These are phyloP conservation scores for Heterobasidion occidentale DNA, from an alignment of 1,284 basidiomycete species.

Conservation along the genomic window DNA sequence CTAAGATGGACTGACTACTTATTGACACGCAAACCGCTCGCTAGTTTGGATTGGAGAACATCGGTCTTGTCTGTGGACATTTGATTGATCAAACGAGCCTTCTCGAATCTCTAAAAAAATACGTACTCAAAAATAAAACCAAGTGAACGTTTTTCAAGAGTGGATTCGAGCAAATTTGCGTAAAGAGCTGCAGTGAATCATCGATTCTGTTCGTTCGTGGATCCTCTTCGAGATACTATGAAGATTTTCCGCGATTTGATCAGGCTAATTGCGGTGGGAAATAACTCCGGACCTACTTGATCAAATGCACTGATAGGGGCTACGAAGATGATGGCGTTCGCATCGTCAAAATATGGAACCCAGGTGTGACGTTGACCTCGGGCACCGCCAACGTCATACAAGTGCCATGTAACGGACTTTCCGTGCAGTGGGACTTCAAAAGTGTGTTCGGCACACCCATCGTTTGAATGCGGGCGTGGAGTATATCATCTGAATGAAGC, in stretches of 20 bases:
- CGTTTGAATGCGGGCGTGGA: constrained; percentile 77
- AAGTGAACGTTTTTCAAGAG: constrained; percentile 72
- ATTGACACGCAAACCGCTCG: constrained; percentile 54
- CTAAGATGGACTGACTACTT: constrained; percentile 55
- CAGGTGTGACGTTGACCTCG: constrained; percentile 78
- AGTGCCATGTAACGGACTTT: constrained; percentile 68
- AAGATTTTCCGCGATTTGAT: not conserved
- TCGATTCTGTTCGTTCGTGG: constrained; percentile 75
- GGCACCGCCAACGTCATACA: constrained; percentile 78
- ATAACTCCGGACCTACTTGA: constrained; percentile 38
- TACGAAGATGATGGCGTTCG: constrained; percentile 80
- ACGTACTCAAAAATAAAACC: constrained; percentile 71
- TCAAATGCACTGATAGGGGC: constrained; percentile 84
- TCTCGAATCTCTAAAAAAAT: no score
- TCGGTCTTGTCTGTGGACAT: constrained; percentile 63
- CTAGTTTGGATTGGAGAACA: constrained; percentile 61
- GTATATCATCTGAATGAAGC: constrained; percentile 60
- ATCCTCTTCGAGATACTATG: constrained; percentile 76
- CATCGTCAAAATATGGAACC: constrained; percentile 79
- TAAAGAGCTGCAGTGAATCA: constrained; percentile 77
- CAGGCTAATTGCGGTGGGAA: not conserved
- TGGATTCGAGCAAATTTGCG: constrained; percentile 74
- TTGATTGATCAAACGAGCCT: constrained; percentile 5
- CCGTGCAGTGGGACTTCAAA: constrained; percentile 70
- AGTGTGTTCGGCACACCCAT: constrained; percentile 76